Evolutionary conservation across 257 asterid species (phyloP).

Genomic region (Fraxinus excelsior): DNA sequence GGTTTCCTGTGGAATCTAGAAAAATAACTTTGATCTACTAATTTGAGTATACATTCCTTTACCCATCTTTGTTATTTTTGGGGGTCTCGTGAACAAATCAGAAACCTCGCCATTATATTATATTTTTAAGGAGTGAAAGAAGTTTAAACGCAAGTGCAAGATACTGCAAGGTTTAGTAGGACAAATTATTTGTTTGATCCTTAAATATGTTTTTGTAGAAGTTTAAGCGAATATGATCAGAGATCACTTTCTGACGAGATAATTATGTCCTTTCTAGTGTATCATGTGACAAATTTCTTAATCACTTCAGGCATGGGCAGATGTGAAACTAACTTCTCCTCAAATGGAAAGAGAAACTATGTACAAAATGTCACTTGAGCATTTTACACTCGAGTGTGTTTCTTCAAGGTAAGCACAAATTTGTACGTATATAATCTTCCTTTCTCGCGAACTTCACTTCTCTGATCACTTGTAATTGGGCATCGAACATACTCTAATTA

Average conservation of each 20-base stretch:
- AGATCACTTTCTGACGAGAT: not conserved
- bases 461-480: conserved; percentile 15
- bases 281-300: not conserved
- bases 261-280: not conserved
- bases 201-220: not conserved
- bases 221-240: not conserved
- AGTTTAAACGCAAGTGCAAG: not conserved
- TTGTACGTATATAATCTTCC: not conserved
- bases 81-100: not conserved
- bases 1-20: conserved; percentile 9
- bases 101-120: not conserved
- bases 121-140: not conserved
- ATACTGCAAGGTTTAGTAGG: not conserved
- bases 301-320: conserved; percentile 68
- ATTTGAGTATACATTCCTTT: not conserved
- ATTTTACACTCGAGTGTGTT: conserved; percentile 56
- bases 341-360: conserved; percentile 89
- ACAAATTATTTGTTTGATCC: conserved; percentile 3
- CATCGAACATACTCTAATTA: not conserved
- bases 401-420: conserved; percentile 54
- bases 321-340: conserved; percentile 91
- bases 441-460: conserved; percentile 9
- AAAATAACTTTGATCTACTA: conserved; percentile 4
- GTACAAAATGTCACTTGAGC: conserved; percentile 72
- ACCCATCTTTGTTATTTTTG: not conserved